Evolutionary conservation across 2,329 filamentous ascomycete species (phyloP).

Genomic region (Nemania sp.): DNA sequence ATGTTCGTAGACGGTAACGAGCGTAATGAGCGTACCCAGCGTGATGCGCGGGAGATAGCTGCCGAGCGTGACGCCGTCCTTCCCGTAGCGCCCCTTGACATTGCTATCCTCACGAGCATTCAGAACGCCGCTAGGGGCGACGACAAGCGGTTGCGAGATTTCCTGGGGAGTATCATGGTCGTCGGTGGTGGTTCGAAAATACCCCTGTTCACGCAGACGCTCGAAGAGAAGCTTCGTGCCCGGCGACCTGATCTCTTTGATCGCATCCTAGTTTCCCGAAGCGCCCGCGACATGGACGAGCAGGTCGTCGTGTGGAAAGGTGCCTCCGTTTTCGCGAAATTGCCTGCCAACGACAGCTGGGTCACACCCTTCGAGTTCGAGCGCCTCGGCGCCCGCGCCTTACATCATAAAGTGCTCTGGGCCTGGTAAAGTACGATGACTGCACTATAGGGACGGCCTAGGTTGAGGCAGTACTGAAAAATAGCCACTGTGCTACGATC

Average conservation of each 20-base stretch:
- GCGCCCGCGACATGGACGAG: conserved; percentile 90
- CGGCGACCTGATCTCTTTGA: conserved; percentile 64
- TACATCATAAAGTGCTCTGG: conserved; percentile 81
- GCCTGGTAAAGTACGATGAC: conserved; percentile 54
- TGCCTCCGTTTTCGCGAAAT: conserved; percentile 90
- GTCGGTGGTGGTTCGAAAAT: conserved; percentile 84
- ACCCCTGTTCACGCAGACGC: conserved; percentile 74
- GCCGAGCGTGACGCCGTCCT: conserved; percentile 78
- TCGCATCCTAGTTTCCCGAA: conserved; percentile 65
- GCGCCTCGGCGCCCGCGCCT: conserved; percentile 74
- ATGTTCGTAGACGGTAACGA: conserved; percentile 59
- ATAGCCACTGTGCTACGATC: no score
- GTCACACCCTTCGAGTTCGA: conserved; percentile 87
- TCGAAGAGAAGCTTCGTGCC: conserved; percentile 80
- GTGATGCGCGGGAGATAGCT: conserved; percentile 54
- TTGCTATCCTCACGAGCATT: conserved; percentile 87
- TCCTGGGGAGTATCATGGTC: conserved; percentile 87
- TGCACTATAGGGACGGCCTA: no score
- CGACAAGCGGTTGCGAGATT: conserved; percentile 90
- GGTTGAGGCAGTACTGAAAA: no score
- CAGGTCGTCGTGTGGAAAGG: conserved; percentile 99
- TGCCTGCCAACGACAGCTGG: conserved; percentile 94
- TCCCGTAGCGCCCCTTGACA: conserved; percentile 81
- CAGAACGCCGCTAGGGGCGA: conserved; percentile 84
- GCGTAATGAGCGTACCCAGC: no score